Evolutionary conservation across 2,329 filamentous ascomycete species (phyloP).

Genomic region (Lizonia empirigonia): DNA sequence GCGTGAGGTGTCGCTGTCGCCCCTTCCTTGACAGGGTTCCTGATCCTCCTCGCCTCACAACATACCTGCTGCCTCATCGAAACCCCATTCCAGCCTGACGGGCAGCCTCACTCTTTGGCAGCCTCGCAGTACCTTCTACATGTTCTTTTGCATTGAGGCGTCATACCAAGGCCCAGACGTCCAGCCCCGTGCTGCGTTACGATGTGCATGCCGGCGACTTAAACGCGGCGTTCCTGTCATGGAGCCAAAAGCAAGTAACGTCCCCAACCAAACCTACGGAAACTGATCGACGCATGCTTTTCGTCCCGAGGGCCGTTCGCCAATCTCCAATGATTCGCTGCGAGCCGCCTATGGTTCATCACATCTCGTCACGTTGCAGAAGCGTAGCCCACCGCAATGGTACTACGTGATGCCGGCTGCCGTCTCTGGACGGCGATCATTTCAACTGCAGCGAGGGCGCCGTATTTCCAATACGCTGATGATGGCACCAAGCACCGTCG

Average conservation of each 20-base stretch:
- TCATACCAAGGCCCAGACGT: neutral
- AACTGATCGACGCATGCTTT: slow-evolving; percentile 21
- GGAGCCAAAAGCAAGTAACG: slow-evolving; percentile 8
- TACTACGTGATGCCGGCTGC: slow-evolving; percentile 4
- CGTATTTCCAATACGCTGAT: neutral
- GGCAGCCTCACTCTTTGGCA: slow-evolving; percentile 3
- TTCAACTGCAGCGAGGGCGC: neutral
- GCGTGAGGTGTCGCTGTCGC: slow-evolving; percentile 2
- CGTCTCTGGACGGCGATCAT: slow-evolving; percentile 7
- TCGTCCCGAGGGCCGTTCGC: slow-evolving; percentile 14
- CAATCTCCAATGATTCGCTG: slow-evolving; percentile 19
- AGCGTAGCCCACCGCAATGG: slow-evolving; percentile 6
- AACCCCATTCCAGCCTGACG: neutral
- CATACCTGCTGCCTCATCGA: neutral
- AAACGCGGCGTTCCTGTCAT: slow-evolving; percentile 6
- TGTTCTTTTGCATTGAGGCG: neutral
- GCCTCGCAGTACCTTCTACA: slow-evolving; percentile 3
- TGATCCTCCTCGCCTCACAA: slow-evolving; percentile 17
- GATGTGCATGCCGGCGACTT: slow-evolving; percentile 10
- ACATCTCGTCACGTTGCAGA: slow-evolving; percentile 18
- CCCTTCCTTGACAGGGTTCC: slow-evolving; percentile 13
- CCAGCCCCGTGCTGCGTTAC: neutral
- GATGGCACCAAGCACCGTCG: neutral
- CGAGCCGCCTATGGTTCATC: slow-evolving; percentile 13
- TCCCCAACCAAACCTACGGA: slow-evolving; percentile 9